A percentile compares a stretch with the other conserved stretches of the same genome.
Evolutionary conservation across 2,329 filamentous ascomycete genomes (phyloP).

Genomic region (Claviceps fusiformis): DNA sequence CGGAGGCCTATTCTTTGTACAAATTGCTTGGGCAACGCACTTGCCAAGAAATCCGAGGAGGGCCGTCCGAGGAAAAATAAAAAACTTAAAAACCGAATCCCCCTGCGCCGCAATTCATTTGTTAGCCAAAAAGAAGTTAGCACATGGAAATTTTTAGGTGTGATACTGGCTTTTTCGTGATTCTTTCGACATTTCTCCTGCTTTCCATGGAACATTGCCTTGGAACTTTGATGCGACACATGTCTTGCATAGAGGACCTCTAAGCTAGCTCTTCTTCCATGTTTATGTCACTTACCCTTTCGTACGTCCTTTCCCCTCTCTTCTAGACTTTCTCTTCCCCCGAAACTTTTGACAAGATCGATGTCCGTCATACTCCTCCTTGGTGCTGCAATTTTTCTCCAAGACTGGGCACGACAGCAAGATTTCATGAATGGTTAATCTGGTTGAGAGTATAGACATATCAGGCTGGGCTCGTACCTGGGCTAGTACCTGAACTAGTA

Average conservation of each 20-base stretch:
- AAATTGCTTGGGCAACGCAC: neutral
- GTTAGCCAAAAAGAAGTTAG: neutral
- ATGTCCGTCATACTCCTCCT: neutral
- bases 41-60: neutral
- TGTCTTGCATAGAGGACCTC: neutral
- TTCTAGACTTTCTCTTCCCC: no score
- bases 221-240: neutral
- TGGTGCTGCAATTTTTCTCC: neutral
- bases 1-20: neutral
- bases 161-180: neutral
- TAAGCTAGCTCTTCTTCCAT: neutral
- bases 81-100: no score
- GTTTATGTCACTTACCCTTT: neutral
- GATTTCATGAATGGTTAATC: no score
- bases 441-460: no score
- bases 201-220: neutral
- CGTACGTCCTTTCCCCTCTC: neutral
- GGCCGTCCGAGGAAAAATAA: no score
- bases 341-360: neutral
- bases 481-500: no score
- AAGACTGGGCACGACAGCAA: no score
- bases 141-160: neutral
- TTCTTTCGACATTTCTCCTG: neutral
- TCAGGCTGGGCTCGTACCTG: no score
- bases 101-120: neutral